Evolutionary conservation across 805 yeast species (phyloP), one percentile per base, ranked within the genome.

Genomic region (Saccharomycopsis lassenensis): DNA sequence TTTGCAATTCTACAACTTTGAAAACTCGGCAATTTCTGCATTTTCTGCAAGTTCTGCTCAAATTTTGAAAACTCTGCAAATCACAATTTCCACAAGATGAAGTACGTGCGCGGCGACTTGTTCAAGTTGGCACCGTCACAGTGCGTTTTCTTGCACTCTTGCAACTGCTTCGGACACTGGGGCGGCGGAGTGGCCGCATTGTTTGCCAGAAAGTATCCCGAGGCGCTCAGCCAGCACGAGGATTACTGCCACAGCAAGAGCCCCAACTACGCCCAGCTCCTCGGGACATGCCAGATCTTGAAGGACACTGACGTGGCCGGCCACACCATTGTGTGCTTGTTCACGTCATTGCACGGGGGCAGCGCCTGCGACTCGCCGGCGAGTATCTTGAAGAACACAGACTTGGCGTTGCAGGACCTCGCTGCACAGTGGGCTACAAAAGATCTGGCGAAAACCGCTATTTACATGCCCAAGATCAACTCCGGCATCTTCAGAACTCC

Each of bases 401-500:
- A 52, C 24, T 31, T 29, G 2, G 74, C 85, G 1, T 47, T 80
- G 45, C 35, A 43, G 0, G 71, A 74, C 48, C 52, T 80, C 43
- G 26, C 35, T 17, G 39, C 20, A 36, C 35, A 12, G 18, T 2
- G 26, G 26, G 3, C 32, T 14, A 4, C 43, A 34, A 23, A 33
- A 18, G 28, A 19, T 2, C 15, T 31, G 2, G 31, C 36, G 17
- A 11, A 14, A 26, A 35, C 28, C 28, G 52, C 54, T 0, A 49
- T 82, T 2, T 65, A 65, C 44, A 71, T 84, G 79, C 94, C 94
- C 16, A 67, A 68, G 52, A 83, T 84, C 46, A 84, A 84, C 48
- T 69, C 89, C 21, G 94, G 94, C 0, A 69, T 84, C 2, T 84
- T 83, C 53, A 67, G 67, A 1, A 86, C 81, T 5, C 91, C 93